These are phyloP conservation scores for Steccherinum ochraceum DNA, from an alignment of 768 basidiomycete species.

Conservation along the genomic window DNA sequence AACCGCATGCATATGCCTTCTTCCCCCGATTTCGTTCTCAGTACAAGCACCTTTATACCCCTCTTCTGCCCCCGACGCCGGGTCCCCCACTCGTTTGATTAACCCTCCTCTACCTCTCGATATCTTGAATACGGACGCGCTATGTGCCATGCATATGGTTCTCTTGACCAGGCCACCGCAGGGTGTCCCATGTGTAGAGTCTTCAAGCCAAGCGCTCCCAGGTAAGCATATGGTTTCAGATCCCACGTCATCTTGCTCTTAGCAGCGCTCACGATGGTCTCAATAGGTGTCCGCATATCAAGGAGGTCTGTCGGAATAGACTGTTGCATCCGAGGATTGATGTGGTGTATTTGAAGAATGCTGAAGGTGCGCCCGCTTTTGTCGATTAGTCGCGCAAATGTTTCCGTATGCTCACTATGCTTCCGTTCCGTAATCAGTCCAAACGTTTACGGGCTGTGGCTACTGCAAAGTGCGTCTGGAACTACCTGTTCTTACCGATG, in stretches of 20 bases:
- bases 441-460: conserved; percentile 81
- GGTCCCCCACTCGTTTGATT: conserved; percentile 9
- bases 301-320: conserved; percentile 72
- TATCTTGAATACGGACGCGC: conserved; percentile 19
- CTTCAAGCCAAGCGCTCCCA: conserved; percentile 53
- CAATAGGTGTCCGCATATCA: conserved; percentile 68
- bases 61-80: conserved; percentile 17
- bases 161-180: conserved; percentile 58
- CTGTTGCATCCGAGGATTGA: conserved; percentile 69
- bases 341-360: conserved; percentile 76
- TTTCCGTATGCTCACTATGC: conserved; percentile 5
- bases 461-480: conserved; percentile 71
- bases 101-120: conserved; percentile 14
- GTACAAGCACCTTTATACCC: conserved; percentile 35
- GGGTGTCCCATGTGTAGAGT: conserved; percentile 85
- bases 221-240: conserved; percentile 31
- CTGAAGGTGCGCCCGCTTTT: conserved; percentile 55
- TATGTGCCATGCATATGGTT: conserved; percentile 74
- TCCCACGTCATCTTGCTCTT: conserved; percentile 8
- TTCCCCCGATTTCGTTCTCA: conserved; percentile 25
- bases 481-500: conserved; percentile 12
- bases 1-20: conserved; percentile 33
- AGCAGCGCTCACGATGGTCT: conserved; percentile 18
- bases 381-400: conserved; percentile 11
- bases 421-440: conserved; percentile 37